Percentiles rank a stretch among this genome's conserved stretches.
Conservation (phyloP, 768 basidiomycete species). For the Leccinum barrowsii region DNA sequence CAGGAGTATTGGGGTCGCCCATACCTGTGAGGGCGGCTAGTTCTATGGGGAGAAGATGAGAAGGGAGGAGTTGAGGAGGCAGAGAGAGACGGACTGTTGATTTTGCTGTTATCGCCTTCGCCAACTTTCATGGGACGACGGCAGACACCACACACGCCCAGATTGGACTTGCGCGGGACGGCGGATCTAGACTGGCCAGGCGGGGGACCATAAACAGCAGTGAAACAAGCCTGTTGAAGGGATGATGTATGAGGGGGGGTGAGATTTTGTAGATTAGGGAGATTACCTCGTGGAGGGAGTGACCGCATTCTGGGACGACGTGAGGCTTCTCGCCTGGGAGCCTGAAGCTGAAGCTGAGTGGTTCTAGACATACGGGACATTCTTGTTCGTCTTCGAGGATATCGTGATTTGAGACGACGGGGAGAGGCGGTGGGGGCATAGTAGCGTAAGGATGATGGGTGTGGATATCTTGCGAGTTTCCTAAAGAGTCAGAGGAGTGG, state of each 20-base stretch:
- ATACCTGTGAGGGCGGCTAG: conserved; percentile 92
- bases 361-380: conserved; percentile 96
- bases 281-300: conserved; percentile 89
- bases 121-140: conserved; percentile 94
- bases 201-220: conserved; percentile 91
- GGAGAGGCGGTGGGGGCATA: conserved; percentile 63
- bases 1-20: conserved; percentile 54
- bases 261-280: background rate
- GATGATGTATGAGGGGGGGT: conserved; percentile 6
- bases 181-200: conserved; percentile 53
- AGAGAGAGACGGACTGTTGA: conserved; percentile 68
- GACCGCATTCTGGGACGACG: conserved; percentile 95
- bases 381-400: conserved; percentile 75
- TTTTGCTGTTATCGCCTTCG: conserved; percentile 77
- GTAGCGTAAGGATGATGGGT: conserved; percentile 51
- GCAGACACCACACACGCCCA: conserved; percentile 97
- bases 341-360: conserved; percentile 87
- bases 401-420: conserved; percentile 68
- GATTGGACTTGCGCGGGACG: conserved; percentile 65
- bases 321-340: conserved; percentile 96
- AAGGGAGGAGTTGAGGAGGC: background rate
- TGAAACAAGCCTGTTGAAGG: conserved; percentile 81
- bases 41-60: conserved; percentile 49
- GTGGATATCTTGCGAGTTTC: conserved; percentile 36
- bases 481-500: conserved; percentile 41